Evolutionary conservation across 106 monocot genomes (phyloP).

Genomic region (Posidonia australis): DNA sequence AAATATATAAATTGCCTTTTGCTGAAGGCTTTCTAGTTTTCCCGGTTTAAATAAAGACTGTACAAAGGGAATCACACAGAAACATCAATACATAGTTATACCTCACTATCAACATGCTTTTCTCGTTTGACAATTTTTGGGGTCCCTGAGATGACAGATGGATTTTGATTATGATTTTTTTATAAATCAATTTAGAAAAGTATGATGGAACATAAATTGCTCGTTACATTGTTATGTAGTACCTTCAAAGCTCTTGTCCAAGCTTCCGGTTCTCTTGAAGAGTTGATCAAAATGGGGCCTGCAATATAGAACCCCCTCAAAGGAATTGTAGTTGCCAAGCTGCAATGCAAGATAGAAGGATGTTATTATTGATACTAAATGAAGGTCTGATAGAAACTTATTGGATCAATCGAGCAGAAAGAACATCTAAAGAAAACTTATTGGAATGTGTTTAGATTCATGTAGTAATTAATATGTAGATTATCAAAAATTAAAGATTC

Average conservation of each 20-base stretch:
- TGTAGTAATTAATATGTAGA: too few relatives aligned
- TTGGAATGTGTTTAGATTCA: too few relatives aligned
- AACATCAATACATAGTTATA: constrained; percentile 6
- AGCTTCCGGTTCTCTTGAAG: constrained; percentile 89
- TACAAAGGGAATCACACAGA: neutral
- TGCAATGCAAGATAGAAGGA: constrained; percentile 10
- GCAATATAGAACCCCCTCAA: constrained; percentile 92
- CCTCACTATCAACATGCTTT: constrained; percentile 52
- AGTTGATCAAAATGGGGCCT: constrained; percentile 93
- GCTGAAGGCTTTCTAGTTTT: too few relatives aligned
- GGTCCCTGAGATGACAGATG: constrained; percentile 38
- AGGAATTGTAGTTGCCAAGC: constrained; percentile 89
- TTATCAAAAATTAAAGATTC: neutral
- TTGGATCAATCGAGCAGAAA: neutral
- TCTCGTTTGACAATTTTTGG: constrained; percentile 79
- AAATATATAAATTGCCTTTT: too few relatives aligned
- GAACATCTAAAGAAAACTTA: neutral
- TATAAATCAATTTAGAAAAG: neutral
- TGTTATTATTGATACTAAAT: neutral
- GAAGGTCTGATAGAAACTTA: neutral
- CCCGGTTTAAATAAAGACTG: too few relatives aligned
- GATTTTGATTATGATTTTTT: neutral
- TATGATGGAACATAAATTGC: neutral
- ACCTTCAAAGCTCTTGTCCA: constrained; percentile 97
- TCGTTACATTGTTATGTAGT: neutral